phyloP scores from a whole-genome alignment of 2,329 filamentous ascomycete genomes.

The Curvularia sp. region DNA sequence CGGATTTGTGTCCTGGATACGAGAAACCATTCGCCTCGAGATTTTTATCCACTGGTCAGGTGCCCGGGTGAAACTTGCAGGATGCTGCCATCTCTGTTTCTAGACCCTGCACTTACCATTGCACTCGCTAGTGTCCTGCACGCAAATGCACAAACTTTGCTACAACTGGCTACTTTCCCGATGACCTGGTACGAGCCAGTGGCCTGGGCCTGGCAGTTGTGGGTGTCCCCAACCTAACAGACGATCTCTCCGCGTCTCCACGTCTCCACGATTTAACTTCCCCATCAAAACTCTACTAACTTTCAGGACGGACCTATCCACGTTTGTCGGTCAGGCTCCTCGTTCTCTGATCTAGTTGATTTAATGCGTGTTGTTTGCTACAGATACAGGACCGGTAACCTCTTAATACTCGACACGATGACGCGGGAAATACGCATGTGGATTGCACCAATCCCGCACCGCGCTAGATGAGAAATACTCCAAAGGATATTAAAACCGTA shows the following conservation, averaged over 20 bases:
- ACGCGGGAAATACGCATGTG: neutral
- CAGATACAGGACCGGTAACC: neutral
- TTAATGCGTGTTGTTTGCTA: neutral
- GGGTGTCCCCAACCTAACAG: neutral
- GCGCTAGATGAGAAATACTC: neutral
- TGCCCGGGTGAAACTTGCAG: neutral
- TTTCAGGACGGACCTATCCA: neutral
- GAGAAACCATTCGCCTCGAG: neutral
- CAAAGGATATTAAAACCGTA: neutral
- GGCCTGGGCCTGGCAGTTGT: conserved; percentile 1
- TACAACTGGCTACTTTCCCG: neutral
- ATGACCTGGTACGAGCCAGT: conserved; percentile 5
- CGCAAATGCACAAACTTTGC: neutral
- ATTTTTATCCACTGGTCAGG: neutral
- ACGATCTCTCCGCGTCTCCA: conserved; percentile 5
- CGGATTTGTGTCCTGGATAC: neutral
- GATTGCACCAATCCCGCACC: neutral
- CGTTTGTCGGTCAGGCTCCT: neutral
- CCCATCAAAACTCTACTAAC: neutral
- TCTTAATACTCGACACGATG: neutral
- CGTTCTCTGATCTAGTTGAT: neutral
- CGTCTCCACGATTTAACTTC: neutral
- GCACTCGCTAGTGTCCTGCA: conserved; percentile 1
- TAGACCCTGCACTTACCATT: neutral
- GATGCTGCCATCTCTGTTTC: neutral